Percentiles rank a stretch among this genome's conserved stretches.
Conservation (phyloP, 306 rosid genomes). For the Sesbania bispinosa region DNA sequence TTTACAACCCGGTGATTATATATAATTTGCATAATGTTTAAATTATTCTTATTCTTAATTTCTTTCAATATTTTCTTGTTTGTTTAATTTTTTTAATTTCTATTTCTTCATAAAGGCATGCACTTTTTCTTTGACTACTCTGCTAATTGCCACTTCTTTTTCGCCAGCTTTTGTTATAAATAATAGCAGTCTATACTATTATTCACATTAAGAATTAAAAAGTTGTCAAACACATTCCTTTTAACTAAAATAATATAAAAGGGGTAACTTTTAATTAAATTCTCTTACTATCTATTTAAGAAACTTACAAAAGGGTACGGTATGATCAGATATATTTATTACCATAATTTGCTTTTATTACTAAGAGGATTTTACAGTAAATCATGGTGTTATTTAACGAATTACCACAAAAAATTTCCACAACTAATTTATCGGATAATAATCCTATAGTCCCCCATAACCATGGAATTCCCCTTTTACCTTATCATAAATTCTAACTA, state of each 20-base stretch:
- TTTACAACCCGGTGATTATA: background rate
- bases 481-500: too few relatives aligned
- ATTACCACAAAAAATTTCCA: too few relatives aligned
- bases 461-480: too few relatives aligned
- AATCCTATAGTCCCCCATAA: too few relatives aligned
- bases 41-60: background rate
- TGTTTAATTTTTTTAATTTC: background rate
- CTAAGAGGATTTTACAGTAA: too few relatives aligned
- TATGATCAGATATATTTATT: background rate
- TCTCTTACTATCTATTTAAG: background rate
- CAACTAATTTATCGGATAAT: too few relatives aligned
- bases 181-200: background rate
- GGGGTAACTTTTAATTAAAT: background rate
- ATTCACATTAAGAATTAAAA: background rate
- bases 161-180: background rate
- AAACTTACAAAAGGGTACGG: background rate
- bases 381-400: too few relatives aligned
- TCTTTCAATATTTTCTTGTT: background rate
- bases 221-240: background rate
- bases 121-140: background rate
- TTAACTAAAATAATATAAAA: background rate
- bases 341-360: background rate
- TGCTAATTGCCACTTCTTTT: background rate
- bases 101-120: background rate
- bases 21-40: background rate